phyloP scores from a whole-genome alignment of 2,329 filamentous ascomycete genomes.

The Fusarium sp. region DNA sequence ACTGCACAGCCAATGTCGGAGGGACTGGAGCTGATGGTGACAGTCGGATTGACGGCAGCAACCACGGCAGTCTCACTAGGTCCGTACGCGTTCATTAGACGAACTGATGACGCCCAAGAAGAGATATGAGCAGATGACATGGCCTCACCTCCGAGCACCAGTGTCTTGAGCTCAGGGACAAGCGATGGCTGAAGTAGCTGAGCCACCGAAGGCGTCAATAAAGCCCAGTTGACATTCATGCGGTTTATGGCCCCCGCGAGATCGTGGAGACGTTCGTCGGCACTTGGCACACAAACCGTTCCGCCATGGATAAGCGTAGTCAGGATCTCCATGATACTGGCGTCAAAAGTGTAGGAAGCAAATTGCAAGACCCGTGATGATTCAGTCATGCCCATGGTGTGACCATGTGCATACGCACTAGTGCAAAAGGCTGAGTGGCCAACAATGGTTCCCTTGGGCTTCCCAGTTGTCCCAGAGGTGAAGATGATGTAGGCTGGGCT shows the following conservation, averaged over 20 bases:
- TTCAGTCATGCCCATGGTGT: slow-evolving; percentile 11
- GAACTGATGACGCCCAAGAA: slow-evolving; percentile 24
- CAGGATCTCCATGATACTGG: slow-evolving; percentile 40
- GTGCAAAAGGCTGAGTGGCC: slow-evolving; percentile 23
- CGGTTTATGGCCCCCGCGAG: slow-evolving; percentile 35
- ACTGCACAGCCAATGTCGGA: slow-evolving; percentile 35
- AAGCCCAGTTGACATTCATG: slow-evolving; percentile 31
- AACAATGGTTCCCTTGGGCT: slow-evolving; percentile 21
- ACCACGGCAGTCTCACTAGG: slow-evolving; percentile 37
- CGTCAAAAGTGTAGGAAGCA: slow-evolving; percentile 44
- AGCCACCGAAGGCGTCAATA: slow-evolving; percentile 35
- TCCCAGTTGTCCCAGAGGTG: slow-evolving; percentile 25
- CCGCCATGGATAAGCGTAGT: slow-evolving; percentile 40
- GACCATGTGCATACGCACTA: slow-evolving; percentile 9
- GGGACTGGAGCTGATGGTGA: slow-evolving; percentile 2
- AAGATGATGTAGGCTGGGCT: slow-evolving; percentile 22
- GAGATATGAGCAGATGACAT: slow-evolving; percentile 34
- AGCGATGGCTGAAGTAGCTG: slow-evolving; percentile 22
- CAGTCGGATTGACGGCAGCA: slow-evolving; percentile 15
- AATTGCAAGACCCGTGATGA: slow-evolving; percentile 24
- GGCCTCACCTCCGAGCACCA: slow-evolving; percentile 40
- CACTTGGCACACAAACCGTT: slow-evolving; percentile 49
- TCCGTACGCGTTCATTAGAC: slow-evolving; percentile 38
- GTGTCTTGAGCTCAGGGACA: slow-evolving; percentile 15
- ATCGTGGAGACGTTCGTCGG: slow-evolving; percentile 52